Percentiles rank a stretch among this genome's conserved stretches.
Conservation (phyloP, 2,329 filamentous ascomycete genomes). For the Neonectria ditissima region DNA sequence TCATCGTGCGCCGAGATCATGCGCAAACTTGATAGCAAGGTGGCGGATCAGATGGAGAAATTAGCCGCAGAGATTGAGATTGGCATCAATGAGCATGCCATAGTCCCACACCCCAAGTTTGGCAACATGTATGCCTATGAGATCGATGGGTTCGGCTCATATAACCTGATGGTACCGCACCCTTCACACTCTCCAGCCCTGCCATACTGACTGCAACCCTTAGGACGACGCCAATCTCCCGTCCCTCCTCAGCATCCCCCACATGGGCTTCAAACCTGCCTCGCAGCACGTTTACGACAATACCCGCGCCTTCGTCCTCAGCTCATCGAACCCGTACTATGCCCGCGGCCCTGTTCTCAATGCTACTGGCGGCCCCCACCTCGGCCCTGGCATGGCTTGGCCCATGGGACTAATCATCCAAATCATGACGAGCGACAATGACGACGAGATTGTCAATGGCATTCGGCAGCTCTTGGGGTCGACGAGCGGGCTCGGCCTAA, state of each 20-base stretch:
- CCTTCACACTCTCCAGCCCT: neutral
- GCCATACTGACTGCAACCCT: slow-evolving; percentile 9
- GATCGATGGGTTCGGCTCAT: slow-evolving; percentile 74
- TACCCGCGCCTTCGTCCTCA: slow-evolving; percentile 80
- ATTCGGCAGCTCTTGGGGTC: slow-evolving; percentile 74
- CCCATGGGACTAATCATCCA: slow-evolving; percentile 87
- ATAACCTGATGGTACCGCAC: slow-evolving; percentile 63
- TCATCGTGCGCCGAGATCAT: slow-evolving; percentile 60
- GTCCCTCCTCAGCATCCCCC: slow-evolving; percentile 69
- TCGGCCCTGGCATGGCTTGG: slow-evolving; percentile 79
- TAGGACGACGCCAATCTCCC: slow-evolving; percentile 73
- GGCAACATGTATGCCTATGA: slow-evolving; percentile 77
- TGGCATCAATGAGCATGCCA: slow-evolving; percentile 77
- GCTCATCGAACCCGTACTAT: slow-evolving; percentile 79
- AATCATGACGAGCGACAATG: slow-evolving; percentile 81
- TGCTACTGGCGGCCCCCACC: slow-evolving; percentile 64
- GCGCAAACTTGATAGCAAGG: slow-evolving; percentile 58
- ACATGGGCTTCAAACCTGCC: slow-evolving; percentile 68
- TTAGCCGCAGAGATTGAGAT: slow-evolving; percentile 68
- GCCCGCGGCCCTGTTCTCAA: slow-evolving; percentile 65
- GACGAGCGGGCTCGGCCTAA: slow-evolving; percentile 78
- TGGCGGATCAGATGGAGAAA: slow-evolving; percentile 68
- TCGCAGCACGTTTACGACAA: slow-evolving; percentile 76
- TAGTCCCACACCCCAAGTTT: slow-evolving; percentile 70
- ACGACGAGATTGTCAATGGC: slow-evolving; percentile 78